Percentiles rank a stretch among this genome's conserved stretches.
Conservation (phyloP, 192 early-diverging fungal genomes). For the Podila minutissima region DNA sequence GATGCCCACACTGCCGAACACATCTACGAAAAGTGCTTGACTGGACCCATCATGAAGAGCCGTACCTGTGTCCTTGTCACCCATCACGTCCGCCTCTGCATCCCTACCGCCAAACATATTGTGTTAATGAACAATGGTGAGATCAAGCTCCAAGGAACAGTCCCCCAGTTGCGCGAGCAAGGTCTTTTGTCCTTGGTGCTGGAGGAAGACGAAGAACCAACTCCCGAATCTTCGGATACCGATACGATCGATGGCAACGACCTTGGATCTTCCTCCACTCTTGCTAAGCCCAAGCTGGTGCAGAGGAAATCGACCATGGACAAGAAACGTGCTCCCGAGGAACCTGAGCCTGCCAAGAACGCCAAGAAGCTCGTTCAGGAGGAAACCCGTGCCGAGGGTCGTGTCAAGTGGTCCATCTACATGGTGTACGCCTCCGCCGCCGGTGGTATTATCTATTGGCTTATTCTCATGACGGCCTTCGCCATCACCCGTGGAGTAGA, state of each 20-base stretch:
- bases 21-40: conserved; percentile 78
- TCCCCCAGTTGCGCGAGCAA: conserved; percentile 37
- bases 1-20: conserved; percentile 90
- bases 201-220: conserved; percentile 48
- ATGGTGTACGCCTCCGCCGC: conserved; percentile 71
- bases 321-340: conserved; percentile 21
- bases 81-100: conserved; percentile 75
- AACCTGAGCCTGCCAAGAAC: conserved; percentile 14
- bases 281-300: conserved; percentile 36
- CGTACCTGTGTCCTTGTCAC: conserved; percentile 88
- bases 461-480: conserved; percentile 52
- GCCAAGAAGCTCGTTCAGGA: conserved; percentile 72
- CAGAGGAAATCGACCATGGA: conserved; percentile 47
- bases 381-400: conserved; percentile 84
- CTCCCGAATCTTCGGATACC: conserved; percentile 16
- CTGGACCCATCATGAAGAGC: conserved; percentile 72
- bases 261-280: conserved; percentile 19
- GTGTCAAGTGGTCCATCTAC: conserved; percentile 80
- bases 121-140: conserved; percentile 64
- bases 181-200: conserved; percentile 40
- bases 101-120: conserved; percentile 60
- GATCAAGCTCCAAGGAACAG: conserved; percentile 40
- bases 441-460: conserved; percentile 69
- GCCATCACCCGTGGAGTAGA: conserved; percentile 50
- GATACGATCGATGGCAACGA: conserved; percentile 38